Conservation (phyloP, 768 basidiomycete genomes). For the Royoungia palumana region DNA sequence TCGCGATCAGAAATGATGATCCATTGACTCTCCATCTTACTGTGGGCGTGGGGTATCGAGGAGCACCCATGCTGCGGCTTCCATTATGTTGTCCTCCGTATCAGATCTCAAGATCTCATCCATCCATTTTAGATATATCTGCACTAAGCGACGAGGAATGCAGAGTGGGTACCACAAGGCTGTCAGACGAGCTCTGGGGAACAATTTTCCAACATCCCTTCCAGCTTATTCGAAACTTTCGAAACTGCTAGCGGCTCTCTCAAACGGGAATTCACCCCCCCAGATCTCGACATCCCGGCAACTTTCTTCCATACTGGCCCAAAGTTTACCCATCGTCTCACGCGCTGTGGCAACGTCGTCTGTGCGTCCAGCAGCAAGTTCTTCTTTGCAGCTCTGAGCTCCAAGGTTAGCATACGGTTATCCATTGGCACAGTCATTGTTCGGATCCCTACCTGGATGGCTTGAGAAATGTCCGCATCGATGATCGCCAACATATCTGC, state of each 20-base stretch:
- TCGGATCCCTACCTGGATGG: constrained; percentile 52
- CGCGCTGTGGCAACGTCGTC: constrained; percentile 48
- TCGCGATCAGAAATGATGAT: no score
- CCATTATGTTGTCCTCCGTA: no score
- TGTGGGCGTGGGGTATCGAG: no score
- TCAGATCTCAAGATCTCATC: no score
- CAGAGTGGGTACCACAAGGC: no score
- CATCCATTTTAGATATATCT: no score
- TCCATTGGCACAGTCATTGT: not conserved
- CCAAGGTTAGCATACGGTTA: constrained; percentile 10
- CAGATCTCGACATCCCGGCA: constrained; percentile 53
- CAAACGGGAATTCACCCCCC: constrained; percentile 77
- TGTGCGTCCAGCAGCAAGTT: constrained; percentile 55
- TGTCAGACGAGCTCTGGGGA: no score
- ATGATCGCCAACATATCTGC: constrained; percentile 58
- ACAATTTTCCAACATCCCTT: no score
- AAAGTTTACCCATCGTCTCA: constrained; percentile 50
- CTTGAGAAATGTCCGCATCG: constrained; percentile 77
- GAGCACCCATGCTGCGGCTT: no score
- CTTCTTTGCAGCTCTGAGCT: constrained; percentile 68
- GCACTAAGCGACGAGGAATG: no score
- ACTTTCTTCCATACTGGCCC: constrained; percentile 53
- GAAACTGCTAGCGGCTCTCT: constrained; percentile 58
- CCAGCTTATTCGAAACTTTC: constrained; percentile 23
- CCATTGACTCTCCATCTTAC: no score